A percentile compares a stretch with the other conserved stretches of the same genome.
phyloP scores from a whole-genome alignment of 768 basidiomycete species.

The Phlebiopsis flavidoalba region DNA sequence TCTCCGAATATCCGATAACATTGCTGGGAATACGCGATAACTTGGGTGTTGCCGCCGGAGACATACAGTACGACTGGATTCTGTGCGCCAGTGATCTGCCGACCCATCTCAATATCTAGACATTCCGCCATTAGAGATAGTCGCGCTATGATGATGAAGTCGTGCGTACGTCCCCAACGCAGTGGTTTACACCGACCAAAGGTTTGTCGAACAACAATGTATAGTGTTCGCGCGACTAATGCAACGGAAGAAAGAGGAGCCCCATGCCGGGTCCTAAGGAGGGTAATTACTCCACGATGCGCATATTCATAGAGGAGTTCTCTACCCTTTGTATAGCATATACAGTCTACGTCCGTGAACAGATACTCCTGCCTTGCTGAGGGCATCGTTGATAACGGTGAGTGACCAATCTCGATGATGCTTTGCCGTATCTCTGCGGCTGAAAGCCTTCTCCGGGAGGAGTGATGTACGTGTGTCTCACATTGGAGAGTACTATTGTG shows the following conservation, averaged over 20 bases:
- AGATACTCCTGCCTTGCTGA: conserved; percentile 60
- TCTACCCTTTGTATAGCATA: conserved; percentile 94
- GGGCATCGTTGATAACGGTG: conserved; percentile 72
- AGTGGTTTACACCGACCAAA: conserved; percentile 97
- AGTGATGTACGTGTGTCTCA: conserved; percentile 98
- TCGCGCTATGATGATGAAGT: background rate
- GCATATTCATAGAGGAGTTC: background rate
- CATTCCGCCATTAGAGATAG: background rate
- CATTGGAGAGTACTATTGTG: conserved; percentile 79
- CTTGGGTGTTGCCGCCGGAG: conserved; percentile 98
- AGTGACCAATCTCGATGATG: conserved; percentile 95
- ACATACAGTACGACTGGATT: conserved; percentile 98
- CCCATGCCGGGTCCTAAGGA: conserved; percentile 93
- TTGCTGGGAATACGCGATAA: conserved; percentile 97
- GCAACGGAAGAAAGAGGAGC: conserved; percentile 94
- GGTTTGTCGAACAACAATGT: conserved; percentile 87
- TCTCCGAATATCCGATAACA: conserved; percentile 98
- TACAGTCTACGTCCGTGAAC: conserved; percentile 86
- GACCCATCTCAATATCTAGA: conserved; percentile 97
- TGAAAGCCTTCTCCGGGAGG: conserved; percentile 98
- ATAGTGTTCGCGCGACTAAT: conserved; percentile 86
- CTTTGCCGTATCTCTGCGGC: conserved; percentile 89
- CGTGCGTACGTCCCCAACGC: conserved; percentile 84
- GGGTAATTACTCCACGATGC: background rate
- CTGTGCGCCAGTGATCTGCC: conserved; percentile 88